These are phyloP conservation scores for Phytomonas francai DNA, from an alignment of 208 protist genomes.

Conservation along the genomic window DNA sequence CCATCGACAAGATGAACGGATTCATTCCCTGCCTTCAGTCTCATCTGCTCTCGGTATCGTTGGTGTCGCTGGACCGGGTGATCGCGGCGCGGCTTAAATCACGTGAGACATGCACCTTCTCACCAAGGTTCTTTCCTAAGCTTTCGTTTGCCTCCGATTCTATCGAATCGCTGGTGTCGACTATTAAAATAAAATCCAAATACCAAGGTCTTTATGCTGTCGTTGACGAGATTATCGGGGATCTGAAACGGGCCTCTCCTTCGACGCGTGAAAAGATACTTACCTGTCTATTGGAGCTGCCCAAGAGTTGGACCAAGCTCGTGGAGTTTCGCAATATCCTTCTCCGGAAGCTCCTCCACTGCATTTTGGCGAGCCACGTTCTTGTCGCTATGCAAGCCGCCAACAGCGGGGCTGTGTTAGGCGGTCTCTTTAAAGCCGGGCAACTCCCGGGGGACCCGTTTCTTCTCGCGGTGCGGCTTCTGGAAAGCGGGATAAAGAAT, in stretches of 20 bases:
- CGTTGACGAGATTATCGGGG: slow-evolving; percentile 37
- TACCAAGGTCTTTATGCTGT: slow-evolving; percentile 23
- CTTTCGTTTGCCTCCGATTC: slow-evolving; percentile 6
- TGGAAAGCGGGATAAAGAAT: slow-evolving; percentile 35
- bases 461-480: slow-evolving; percentile 44
- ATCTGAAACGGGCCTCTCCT: slow-evolving; percentile 31
- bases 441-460: slow-evolving; percentile 72
- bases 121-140: background rate
- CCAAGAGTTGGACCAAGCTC: slow-evolving; percentile 17
- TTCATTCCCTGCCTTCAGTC: slow-evolving; percentile 74
- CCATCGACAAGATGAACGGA: slow-evolving; percentile 70
- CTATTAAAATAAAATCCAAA: slow-evolving; percentile 21
- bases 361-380: slow-evolving; percentile 28
- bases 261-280: slow-evolving; percentile 37
- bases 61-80: slow-evolving; percentile 44
- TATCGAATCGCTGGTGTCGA: slow-evolving; percentile 22
- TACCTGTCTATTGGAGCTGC: slow-evolving; percentile 23
- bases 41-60: slow-evolving; percentile 40
- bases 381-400: slow-evolving; percentile 15
- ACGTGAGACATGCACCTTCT: background rate
- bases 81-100: slow-evolving; percentile 21
- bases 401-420: slow-evolving; percentile 61
- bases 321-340: slow-evolving; percentile 55
- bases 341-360: slow-evolving; percentile 40
- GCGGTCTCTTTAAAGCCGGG: slow-evolving; percentile 36